Base-by-base conservation (phyloP, 768 basidiomycete genomes). In the Kwoniella botswanensis region DNA sequence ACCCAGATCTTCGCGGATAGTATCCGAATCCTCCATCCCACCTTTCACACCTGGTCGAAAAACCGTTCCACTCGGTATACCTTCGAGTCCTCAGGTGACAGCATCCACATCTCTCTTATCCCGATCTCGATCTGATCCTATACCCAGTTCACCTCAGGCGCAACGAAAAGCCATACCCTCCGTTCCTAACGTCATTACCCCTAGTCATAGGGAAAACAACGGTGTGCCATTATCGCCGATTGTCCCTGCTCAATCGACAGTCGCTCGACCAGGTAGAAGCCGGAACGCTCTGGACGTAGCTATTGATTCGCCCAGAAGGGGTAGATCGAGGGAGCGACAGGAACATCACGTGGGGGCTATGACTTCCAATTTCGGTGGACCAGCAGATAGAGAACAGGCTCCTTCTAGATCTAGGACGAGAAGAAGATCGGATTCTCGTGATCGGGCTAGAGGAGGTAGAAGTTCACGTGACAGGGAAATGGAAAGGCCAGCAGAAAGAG, bases 121-220 rank as follows among this genome's bases (percentile, higher is more conserved):
- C 15, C 76, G 79, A 22, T 79, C 79, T 0, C 74, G 78, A 6
- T 81, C 79, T 7, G 79, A 81, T 65, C 78, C 79, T 35, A 66
- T 73, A 42, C 68, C 65, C 0, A 52, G 61, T 24, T 70, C 73
- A 7, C 60, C 55, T 52, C n/a, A 54, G 9, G 65, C 52, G 24
- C 44, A 68, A 46, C 35, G 65, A 53, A 56, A 46, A 12, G 24
- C 11, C 4, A 62, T 54, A 13, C 71, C 64, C 11, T 24, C 24
- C 17, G 56, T 46, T 9, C 65, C 65, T 15, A 67, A 56, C 41
- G 66, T 65, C n/a, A 73, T 75, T 24, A 69, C 72, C 15, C 72
- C 74, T 10, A 66, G 59, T 42, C 64, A 62, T 29, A 59, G 59
- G 60, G 50, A 53, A 22, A 35, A 52, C 6, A 35, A 35, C 11